These are phyloP conservation scores for Tulasnella calospora DNA, from an alignment of 768 basidiomycete genomes.

Conservation along the genomic window DNA sequence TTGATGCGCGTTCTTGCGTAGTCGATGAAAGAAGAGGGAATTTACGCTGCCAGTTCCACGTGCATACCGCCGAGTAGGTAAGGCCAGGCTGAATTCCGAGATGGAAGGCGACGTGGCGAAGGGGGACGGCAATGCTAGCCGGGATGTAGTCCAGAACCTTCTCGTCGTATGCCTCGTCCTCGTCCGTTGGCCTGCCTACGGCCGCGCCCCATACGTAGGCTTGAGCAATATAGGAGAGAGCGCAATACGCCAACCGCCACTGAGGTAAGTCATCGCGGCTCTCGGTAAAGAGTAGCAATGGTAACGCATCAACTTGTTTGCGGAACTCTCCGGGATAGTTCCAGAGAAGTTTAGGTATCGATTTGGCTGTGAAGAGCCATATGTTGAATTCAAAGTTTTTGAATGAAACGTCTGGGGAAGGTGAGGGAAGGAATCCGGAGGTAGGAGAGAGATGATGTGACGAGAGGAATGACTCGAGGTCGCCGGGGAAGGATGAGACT, in stretches of 20 bases:
- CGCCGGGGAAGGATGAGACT: conserved; percentile 3
- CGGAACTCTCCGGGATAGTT: conserved; percentile 20
- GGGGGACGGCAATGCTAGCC: conserved; percentile 11
- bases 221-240: conserved; percentile 13
- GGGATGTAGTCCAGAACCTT: conserved; percentile 5
- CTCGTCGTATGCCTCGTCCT: conserved; percentile 4
- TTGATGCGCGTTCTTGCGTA: not conserved
- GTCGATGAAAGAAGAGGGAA: not conserved
- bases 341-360: not conserved
- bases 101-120: not conserved
- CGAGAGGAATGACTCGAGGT: conserved; percentile 11
- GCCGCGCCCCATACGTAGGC: conserved; percentile 17
- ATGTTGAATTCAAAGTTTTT: conserved; percentile 7
- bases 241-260: conserved; percentile 18
- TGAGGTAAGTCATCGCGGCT: not conserved
- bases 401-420: conserved; percentile 1
- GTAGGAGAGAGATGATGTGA: not conserved
- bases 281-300: conserved; percentile 8
- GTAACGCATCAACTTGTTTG: conserved; percentile 11
- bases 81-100: conserved; percentile 13
- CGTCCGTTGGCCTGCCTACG: not conserved
- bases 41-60: conserved; percentile 18
- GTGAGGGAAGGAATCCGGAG: not conserved
- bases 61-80: not conserved
- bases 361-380: conserved; percentile 18